A percentile compares a stretch with the other conserved stretches of the same genome.
Conservation (phyloP, 2,329 filamentous ascomycete species). For the Mycogone perniciosa region DNA sequence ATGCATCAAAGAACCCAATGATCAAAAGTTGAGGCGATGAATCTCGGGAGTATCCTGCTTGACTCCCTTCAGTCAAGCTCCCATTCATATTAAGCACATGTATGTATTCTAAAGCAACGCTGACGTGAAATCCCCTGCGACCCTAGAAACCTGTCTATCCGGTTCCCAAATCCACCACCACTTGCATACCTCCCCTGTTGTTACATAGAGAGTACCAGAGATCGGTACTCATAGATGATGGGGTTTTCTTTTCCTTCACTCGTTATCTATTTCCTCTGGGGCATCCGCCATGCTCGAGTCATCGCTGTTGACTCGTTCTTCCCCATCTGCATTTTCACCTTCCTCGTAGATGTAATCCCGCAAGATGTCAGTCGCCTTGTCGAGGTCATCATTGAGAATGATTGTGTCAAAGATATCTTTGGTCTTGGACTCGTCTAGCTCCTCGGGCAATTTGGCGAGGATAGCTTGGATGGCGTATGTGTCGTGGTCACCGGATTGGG, state of each 20-base stretch:
- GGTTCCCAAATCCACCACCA: too few species aligned
- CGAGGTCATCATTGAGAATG: conserved; percentile 23
- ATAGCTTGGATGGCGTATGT: conserved; percentile 19
- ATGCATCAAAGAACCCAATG: too few species aligned
- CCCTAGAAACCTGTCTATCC: too few species aligned
- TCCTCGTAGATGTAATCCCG: conserved; percentile 23
- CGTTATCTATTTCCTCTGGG: conserved; percentile 1
- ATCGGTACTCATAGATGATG: too few species aligned
- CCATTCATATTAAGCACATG: too few species aligned
- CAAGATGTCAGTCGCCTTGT: conserved; percentile 19
- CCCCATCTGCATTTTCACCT: conserved; percentile 10
- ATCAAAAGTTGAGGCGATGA: too few species aligned
- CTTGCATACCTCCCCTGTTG: too few species aligned
- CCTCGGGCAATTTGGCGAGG: conserved; percentile 17
- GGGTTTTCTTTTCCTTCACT: neutral
- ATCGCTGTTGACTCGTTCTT: conserved; percentile 10
- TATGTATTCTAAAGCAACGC: too few species aligned
- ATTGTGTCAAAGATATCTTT: conserved; percentile 23
- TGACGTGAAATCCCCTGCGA: too few species aligned
- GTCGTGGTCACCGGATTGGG: conserved; percentile 19
- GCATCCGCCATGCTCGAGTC: conserved; percentile 14
- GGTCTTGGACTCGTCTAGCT: conserved; percentile 21
- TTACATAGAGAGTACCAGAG: too few species aligned
- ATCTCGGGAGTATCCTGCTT: too few species aligned
- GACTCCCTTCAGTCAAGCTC: too few species aligned